Conservation (phyloP, 2,329 filamentous ascomycete genomes). For the Xylariomycetidae sp. region DNA sequence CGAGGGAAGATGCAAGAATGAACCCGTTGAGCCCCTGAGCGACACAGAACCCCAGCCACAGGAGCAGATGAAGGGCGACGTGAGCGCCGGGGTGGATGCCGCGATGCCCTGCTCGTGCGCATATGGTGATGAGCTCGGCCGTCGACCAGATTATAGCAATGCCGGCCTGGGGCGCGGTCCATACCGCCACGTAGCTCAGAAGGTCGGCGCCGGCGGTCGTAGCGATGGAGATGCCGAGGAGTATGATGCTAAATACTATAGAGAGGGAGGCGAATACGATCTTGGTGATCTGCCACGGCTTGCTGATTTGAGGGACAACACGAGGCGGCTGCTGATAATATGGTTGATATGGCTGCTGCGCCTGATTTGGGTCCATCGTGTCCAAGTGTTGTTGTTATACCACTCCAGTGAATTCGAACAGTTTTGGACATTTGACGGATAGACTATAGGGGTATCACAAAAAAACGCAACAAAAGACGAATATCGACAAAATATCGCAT, state of each 20-base stretch:
- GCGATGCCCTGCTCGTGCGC: constrained; percentile 8
- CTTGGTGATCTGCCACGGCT: constrained; percentile 13
- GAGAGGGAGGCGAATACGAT: constrained; percentile 14
- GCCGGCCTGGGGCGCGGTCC: constrained; percentile 19
- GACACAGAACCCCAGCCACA: constrained; percentile 17
- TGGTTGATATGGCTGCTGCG: constrained; percentile 5
- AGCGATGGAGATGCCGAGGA: constrained; percentile 15
- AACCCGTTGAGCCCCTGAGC: constrained; percentile 12
- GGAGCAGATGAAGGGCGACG: constrained; percentile 18
- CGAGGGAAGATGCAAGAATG: constrained; percentile 6
- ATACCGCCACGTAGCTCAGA: constrained; percentile 13
- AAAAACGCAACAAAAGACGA: too few species aligned
- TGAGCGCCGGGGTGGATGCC: constrained; percentile 27
- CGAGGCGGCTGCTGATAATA: constrained; percentile 6
- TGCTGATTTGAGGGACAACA: constrained; percentile 3
- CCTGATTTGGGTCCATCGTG: constrained; percentile 13
- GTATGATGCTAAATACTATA: constrained; percentile 11
- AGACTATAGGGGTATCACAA: too few species aligned
- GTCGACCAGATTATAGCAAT: constrained; percentile 16
- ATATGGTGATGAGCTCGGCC: constrained; percentile 16
- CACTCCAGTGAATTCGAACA: too few species aligned
- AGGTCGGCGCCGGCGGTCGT: constrained; percentile 10
- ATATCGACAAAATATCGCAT: too few species aligned
- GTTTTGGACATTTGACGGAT: too few species aligned
- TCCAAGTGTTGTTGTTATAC: too few species aligned